Conservation (phyloP, 2,329 filamentous ascomycete genomes). For the Tolypocladium tropicale region DNA sequence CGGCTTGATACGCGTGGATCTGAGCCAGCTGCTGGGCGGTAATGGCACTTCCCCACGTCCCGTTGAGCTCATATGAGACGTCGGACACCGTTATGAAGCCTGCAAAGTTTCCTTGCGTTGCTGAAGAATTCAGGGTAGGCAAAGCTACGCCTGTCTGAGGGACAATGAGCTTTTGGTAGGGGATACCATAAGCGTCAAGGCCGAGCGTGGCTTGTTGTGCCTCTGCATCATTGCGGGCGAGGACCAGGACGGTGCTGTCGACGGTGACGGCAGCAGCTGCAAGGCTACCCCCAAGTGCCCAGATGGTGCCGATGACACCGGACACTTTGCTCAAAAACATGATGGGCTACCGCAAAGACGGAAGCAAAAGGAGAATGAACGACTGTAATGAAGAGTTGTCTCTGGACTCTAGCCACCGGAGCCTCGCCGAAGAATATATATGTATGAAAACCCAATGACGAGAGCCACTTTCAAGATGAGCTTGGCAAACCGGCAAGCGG, state of each 20-base stretch:
- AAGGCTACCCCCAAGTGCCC: neutral
- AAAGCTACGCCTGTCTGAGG: slow-evolving; percentile 39
- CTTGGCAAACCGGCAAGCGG: neutral
- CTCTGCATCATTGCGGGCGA: slow-evolving; percentile 40
- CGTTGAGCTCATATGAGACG: slow-evolving; percentile 42
- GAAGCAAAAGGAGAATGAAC: neutral
- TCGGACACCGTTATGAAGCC: slow-evolving; percentile 45
- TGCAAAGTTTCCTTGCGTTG: slow-evolving; percentile 43
- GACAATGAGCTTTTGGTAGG: slow-evolving; percentile 44
- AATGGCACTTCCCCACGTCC: slow-evolving; percentile 39
- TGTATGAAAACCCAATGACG: neutral
- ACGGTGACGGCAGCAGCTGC: slow-evolving; percentile 8
- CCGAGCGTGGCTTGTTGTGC: slow-evolving; percentile 39
- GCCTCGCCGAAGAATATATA: neutral
- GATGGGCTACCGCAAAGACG: neutral
- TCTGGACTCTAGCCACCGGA: neutral
- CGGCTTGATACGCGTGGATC: slow-evolving; percentile 46
- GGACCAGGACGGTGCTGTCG: slow-evolving; percentile 41
- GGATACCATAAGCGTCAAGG: slow-evolving; percentile 51
- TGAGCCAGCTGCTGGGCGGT: slow-evolving; percentile 44
- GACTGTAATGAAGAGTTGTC: neutral
- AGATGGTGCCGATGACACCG: neutral
- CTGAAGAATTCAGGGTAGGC: slow-evolving; percentile 38
- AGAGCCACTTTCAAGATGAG: neutral
- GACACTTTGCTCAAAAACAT: neutral